A percentile compares a stretch with the other conserved stretches of the same genome.
Evolutionary conservation across 2,329 filamentous ascomycete genomes (phyloP).

Genomic region (Phaeomoniella chlamydospora): DNA sequence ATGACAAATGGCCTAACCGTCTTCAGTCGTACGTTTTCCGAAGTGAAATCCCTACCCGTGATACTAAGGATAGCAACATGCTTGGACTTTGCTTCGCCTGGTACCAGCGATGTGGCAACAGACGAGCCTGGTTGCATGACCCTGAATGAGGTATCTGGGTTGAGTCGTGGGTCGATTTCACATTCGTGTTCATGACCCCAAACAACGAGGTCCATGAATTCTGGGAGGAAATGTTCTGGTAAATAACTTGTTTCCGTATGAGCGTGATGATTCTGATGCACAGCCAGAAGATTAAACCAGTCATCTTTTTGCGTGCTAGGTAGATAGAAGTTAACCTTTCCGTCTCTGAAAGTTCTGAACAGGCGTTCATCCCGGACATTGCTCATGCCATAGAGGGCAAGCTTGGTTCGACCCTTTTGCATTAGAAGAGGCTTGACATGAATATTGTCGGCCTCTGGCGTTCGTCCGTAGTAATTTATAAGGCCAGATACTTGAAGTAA

Average conservation of each 20-base stretch:
- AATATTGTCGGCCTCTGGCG: constrained; percentile 86
- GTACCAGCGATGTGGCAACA: constrained; percentile 80
- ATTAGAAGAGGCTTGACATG: constrained; percentile 79
- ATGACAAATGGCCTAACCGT: constrained; percentile 85
- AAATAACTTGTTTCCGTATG: constrained; percentile 88
- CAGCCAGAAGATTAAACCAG: constrained; percentile 91
- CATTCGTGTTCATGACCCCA: constrained; percentile 99
- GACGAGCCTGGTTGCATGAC: constrained; percentile 98
- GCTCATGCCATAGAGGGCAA: constrained; percentile 85
- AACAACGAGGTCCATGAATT: constrained; percentile 79
- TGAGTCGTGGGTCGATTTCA: constrained; percentile 67
- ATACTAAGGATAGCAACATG: constrained; percentile 77
- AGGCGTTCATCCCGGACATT: constrained; percentile 93
- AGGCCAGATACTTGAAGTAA: constrained; percentile 80
- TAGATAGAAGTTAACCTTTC: constrained; percentile 85
- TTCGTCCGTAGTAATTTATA: constrained; percentile 90
- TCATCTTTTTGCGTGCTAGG: constrained; percentile 67
- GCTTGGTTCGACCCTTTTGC: constrained; percentile 84
- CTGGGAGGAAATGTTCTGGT: constrained; percentile 81
- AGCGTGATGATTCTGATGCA: constrained; percentile 92
- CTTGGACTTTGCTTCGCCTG: constrained; percentile 80
- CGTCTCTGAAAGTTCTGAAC: constrained; percentile 83
- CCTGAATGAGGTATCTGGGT: constrained; percentile 78
- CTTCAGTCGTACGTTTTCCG: constrained; percentile 71
- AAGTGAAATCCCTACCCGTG: constrained; percentile 66